A percentile compares a stretch with the other conserved stretches of the same genome.
These are phyloP conservation scores for Lineolata rhizophorae DNA, from an alignment of 495 filamentous ascomycete genomes.

Conservation along the genomic window DNA sequence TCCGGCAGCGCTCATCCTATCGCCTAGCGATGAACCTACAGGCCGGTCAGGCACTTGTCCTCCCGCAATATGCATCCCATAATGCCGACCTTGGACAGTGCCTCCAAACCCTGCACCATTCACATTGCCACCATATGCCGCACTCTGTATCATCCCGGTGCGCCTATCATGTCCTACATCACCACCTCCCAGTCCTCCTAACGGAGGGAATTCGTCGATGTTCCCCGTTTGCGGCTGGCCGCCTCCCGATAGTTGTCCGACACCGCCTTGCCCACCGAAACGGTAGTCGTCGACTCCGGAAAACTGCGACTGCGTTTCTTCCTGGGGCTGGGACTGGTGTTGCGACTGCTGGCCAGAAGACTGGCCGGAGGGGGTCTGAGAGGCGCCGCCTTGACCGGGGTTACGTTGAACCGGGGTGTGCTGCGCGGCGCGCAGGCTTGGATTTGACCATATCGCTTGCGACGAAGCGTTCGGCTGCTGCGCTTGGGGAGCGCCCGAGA, in stretches of 20 bases:
- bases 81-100: no score
- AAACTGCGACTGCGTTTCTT: slow-evolving; percentile 30
- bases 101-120: slow-evolving; percentile 10
- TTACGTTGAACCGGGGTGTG: slow-evolving; percentile 40
- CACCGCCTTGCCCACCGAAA: slow-evolving; percentile 36
- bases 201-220: slow-evolving; percentile 68
- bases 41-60: no score
- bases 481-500: slow-evolving; percentile 50
- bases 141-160: slow-evolving; percentile 38
- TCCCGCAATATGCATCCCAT: no score
- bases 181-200: slow-evolving; percentile 46
- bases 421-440: slow-evolving; percentile 30
- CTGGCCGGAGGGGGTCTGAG: slow-evolving; percentile 1
- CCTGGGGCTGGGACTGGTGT: slow-evolving; percentile 24
- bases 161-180: slow-evolving; percentile 49
- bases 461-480: slow-evolving; percentile 28
- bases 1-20: no score
- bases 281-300: slow-evolving; percentile 34
- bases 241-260: slow-evolving; percentile 28
- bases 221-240: slow-evolving; percentile 43
- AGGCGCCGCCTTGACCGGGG: slow-evolving; percentile 1
- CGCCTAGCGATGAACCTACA: no score
- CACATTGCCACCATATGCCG: slow-evolving; percentile 35
- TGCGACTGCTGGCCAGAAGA: slow-evolving; percentile 13
- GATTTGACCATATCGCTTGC: slow-evolving; percentile 46